A percentile compares a stretch with the other conserved stretches of the same genome.
Evolutionary conservation across 164 flowering plant genomes (phyloP).

Genomic region (Vitis amurensis): DNA sequence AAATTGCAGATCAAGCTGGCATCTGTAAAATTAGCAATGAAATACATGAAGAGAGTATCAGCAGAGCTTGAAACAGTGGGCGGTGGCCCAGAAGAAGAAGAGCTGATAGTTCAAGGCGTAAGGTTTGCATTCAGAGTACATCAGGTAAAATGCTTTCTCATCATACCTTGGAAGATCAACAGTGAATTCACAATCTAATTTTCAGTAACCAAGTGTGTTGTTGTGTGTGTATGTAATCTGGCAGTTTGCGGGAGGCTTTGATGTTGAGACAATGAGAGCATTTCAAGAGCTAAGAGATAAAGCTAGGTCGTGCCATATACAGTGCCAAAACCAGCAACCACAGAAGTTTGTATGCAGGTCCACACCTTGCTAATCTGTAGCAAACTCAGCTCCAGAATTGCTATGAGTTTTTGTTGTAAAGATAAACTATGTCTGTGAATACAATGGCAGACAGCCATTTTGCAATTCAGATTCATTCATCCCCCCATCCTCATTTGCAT

Average conservation of each 20-base stretch:
- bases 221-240: not conserved
- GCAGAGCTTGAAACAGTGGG: conserved; percentile 75
- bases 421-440: conserved; percentile 20
- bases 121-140: conserved; percentile 93
- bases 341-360: conserved; percentile 65
- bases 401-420: conserved; percentile 30
- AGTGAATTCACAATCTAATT: not conserved
- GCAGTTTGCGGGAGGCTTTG: conserved; percentile 98
- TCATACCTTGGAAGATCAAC: not conserved
- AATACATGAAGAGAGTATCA: conserved; percentile 85
- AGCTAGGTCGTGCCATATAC: conserved; percentile 61
- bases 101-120: conserved; percentile 89
- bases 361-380: conserved; percentile 57
- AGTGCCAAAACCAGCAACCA: conserved; percentile 63
- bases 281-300: conserved; percentile 87
- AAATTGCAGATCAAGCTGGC: conserved; percentile 81
- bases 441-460: conserved; percentile 3
- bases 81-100: conserved; percentile 83
- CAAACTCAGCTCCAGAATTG: conserved; percentile 60
- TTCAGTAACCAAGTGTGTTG: not conserved
- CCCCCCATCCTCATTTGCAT: no score
- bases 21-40: conserved; percentile 89
- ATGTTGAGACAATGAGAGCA: conserved; percentile 91
- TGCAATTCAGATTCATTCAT: conserved; percentile 4
- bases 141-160: conserved; percentile 55